These are phyloP conservation scores for Globisporangium radiosum DNA, from an alignment of 352 stramenopile genomes.

Conservation along the genomic window DNA sequence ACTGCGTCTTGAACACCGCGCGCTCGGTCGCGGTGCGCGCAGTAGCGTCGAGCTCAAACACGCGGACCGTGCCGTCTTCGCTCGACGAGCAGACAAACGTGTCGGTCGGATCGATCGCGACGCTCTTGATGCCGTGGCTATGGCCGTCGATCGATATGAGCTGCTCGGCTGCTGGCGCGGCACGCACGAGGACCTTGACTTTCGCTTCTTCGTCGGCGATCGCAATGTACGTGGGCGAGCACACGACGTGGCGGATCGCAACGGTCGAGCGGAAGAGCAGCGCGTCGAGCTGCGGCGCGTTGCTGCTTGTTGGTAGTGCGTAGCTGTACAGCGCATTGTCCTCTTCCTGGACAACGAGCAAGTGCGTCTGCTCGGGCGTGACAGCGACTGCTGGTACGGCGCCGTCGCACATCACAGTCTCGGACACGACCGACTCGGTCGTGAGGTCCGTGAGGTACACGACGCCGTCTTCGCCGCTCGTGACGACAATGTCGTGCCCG, in stretches of 20 bases:
- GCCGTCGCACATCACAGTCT: slow-evolving; percentile 50
- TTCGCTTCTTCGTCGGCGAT: slow-evolving; percentile 70
- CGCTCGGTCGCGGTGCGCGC: slow-evolving; percentile 31
- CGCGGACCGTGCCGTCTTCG: slow-evolving; percentile 59
- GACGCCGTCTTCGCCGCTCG: slow-evolving; percentile 75
- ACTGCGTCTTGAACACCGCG: slow-evolving; percentile 52
- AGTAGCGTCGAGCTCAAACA: slow-evolving; percentile 49
- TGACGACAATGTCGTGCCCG: slow-evolving; percentile 54
- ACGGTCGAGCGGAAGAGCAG: slow-evolving; percentile 69
- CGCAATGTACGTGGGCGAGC: slow-evolving; percentile 51
- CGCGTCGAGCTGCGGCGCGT: slow-evolving; percentile 33
- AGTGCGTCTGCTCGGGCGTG: slow-evolving; percentile 50
- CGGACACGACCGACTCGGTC: slow-evolving; percentile 37
- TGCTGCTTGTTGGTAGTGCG: slow-evolving; percentile 39
- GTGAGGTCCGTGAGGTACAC: slow-evolving; percentile 66
- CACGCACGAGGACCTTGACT: slow-evolving; percentile 58
- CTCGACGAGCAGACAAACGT: slow-evolving; percentile 60
- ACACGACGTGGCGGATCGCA: slow-evolving; percentile 63
- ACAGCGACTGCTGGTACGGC: slow-evolving; percentile 66
- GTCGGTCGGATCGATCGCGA: slow-evolving; percentile 55
- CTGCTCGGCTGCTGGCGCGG: slow-evolving; percentile 31
- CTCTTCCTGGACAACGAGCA: slow-evolving; percentile 66
- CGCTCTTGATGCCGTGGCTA: slow-evolving; percentile 65
- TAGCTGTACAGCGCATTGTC: slow-evolving; percentile 70
- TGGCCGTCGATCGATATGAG: slow-evolving; percentile 59